Conservation (phyloP, 2,329 filamentous ascomycete species). For the Fusarium coffeatum region DNA sequence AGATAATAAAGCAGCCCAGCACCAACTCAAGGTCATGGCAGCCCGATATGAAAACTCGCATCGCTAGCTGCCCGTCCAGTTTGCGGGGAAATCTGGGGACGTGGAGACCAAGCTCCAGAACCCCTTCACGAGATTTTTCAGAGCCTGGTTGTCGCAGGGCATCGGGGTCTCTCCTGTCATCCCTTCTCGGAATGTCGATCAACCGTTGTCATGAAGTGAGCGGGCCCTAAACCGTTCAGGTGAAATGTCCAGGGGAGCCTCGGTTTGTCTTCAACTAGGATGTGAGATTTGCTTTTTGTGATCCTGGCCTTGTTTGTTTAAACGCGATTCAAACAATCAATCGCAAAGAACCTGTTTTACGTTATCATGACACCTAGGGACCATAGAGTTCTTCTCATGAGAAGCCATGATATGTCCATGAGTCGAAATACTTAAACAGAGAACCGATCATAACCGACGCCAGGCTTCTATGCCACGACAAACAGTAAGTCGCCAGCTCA, state of each 20-base stretch:
- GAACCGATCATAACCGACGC: constrained; percentile 34
- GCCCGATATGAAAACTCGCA: constrained; percentile 20
- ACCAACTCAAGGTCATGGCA: constrained; percentile 36
- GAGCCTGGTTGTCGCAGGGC: constrained; percentile 11
- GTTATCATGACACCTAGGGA: constrained; percentile 6
- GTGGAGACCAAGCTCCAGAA: constrained; percentile 32
- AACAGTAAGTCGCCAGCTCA: constrained; percentile 5
- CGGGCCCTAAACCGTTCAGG: constrained; percentile 10
- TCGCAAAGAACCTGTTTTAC: neutral
- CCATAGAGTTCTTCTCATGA: constrained; percentile 6
- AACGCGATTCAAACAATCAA: constrained; percentile 7
- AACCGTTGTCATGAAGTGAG: constrained; percentile 24
- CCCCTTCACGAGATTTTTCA: constrained; percentile 15
- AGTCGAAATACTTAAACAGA: constrained; percentile 11
- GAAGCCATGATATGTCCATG: constrained; percentile 13
- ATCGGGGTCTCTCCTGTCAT: constrained; percentile 13
- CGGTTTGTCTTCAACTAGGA: constrained; percentile 17
- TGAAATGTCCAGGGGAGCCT: constrained; percentile 16
- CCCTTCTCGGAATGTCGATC: constrained; percentile 23
- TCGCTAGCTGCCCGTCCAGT: constrained; percentile 26
- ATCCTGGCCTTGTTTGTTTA: constrained; percentile 11
- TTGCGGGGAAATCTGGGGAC: constrained; percentile 47
- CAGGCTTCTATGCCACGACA: constrained; percentile 5
- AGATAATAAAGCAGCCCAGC: constrained; percentile 36
- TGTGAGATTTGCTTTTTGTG: constrained; percentile 30